phyloP scores from a whole-genome alignment of 306 rosid species.

The Rosa chinensis region DNA sequence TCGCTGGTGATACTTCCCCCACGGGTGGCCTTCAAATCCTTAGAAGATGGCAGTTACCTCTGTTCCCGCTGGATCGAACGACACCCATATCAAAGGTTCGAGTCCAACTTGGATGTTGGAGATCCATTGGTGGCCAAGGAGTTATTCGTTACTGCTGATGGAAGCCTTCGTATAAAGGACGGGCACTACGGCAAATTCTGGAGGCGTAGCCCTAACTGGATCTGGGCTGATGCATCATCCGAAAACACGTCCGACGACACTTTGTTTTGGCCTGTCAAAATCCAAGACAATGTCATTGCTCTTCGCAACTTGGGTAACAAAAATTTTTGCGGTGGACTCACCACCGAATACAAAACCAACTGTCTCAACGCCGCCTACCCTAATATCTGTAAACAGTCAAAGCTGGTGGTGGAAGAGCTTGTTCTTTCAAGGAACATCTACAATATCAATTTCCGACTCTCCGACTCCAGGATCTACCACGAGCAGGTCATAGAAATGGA shows the following conservation, averaged over 20 bases:
- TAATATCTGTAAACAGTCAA: neutral
- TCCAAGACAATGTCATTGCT: neutral
- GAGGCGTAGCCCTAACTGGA: constrained; percentile 8
- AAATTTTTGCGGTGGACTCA: neutral
- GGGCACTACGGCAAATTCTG: neutral
- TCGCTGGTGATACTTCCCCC: constrained; percentile 17
- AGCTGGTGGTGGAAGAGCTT: constrained; percentile 7
- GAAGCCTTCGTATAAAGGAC: neutral
- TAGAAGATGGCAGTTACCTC: neutral
- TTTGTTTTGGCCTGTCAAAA: constrained; percentile 9
- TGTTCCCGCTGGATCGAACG: neutral
- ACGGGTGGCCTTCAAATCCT: constrained; percentile 20
- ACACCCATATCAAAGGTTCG: neutral
- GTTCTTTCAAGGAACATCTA: neutral
- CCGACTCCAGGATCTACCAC: neutral
- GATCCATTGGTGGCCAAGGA: neutral
- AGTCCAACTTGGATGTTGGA: neutral
- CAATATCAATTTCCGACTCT: constrained; percentile 3
- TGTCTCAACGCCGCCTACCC: constrained; percentile 7
- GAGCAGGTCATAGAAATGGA: neutral
- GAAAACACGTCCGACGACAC: neutral
- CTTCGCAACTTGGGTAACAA: constrained; percentile 13
- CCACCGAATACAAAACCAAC: neutral
- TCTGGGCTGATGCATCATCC: neutral
- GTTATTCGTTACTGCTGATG: neutral